Conservation (phyloP, 2,329 filamentous ascomycete genomes). For the Neocucurbitaria cava region DNA sequence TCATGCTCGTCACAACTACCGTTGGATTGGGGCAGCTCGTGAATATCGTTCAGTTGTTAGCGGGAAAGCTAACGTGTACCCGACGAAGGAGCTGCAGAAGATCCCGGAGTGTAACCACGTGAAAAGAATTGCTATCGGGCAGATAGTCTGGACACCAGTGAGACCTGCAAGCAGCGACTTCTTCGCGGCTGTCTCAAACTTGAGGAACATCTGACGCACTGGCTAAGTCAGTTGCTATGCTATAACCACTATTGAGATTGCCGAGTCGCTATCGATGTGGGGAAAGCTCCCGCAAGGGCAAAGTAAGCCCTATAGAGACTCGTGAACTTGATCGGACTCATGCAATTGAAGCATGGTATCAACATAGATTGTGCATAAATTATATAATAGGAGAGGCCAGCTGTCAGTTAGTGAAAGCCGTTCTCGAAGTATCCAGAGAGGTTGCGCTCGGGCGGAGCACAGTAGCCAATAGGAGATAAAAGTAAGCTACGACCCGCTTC, state of each 20-base stretch:
- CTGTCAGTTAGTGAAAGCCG: constrained; percentile 22
- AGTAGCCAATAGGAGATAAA: constrained; percentile 13
- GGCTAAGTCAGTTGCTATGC: constrained; percentile 10
- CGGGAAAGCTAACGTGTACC: neutral
- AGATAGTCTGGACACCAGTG: neutral
- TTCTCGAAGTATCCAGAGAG: constrained; percentile 31
- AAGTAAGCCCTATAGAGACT: neutral
- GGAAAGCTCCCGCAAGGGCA: constrained; percentile 1
- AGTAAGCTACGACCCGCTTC: constrained; percentile 21
- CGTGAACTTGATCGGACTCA: neutral
- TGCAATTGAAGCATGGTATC: neutral
- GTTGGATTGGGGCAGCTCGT: too few species aligned
- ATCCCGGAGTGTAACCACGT: neutral
- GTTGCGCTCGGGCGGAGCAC: constrained; percentile 14
- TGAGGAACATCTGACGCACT: constrained; percentile 2
- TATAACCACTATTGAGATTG: constrained; percentile 1
- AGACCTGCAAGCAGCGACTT: neutral
- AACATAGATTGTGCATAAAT: neutral
- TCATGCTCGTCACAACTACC: neutral
- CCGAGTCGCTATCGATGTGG: neutral
- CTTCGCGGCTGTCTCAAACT: constrained; percentile 7
- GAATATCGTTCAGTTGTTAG: neutral
- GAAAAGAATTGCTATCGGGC: neutral
- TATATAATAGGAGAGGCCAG: constrained; percentile 23
- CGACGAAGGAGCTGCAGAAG: neutral